These are phyloP conservation scores for Dryas alaskensis DNA, from an alignment of 306 rosid species.

Conservation along the genomic window DNA sequence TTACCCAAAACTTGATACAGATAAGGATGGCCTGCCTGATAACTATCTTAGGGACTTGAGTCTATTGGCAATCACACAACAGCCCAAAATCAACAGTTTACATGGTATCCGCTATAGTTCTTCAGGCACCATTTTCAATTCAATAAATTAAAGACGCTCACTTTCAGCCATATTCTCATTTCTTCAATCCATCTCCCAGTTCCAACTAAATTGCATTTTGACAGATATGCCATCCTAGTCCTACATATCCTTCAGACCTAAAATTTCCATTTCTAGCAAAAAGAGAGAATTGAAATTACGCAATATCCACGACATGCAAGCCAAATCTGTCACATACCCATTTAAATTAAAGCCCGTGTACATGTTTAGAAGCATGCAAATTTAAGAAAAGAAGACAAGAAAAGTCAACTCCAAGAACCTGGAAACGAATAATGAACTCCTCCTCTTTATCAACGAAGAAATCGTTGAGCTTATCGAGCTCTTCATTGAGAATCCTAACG, in stretches of 20 bases:
- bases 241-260: neutral
- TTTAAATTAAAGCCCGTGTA: neutral
- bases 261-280: too few species aligned
- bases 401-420: conserved; percentile 48
- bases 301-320: neutral
- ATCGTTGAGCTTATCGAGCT: conserved; percentile 83
- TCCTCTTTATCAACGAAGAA: conserved; percentile 89
- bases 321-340: neutral
- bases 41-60: neutral
- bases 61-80: neutral
- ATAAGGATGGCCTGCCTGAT: too few species aligned
- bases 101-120: too few species aligned
- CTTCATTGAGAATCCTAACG: conserved; percentile 62
- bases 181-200: neutral
- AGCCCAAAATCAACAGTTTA: neutral
- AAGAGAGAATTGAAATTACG: neutral
- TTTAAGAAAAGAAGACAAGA: neutral
- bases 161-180: neutral
- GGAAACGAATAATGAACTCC: conserved; percentile 84
- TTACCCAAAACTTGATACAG: too few species aligned
- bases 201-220: neutral
- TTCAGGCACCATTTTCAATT: neutral
- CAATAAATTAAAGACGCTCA: too few species aligned
- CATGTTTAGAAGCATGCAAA: neutral
- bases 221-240: neutral